These are phyloP conservation scores for Dissoconium aciculare DNA, from an alignment of 2,329 filamentous ascomycete species.

Conservation along the genomic window DNA sequence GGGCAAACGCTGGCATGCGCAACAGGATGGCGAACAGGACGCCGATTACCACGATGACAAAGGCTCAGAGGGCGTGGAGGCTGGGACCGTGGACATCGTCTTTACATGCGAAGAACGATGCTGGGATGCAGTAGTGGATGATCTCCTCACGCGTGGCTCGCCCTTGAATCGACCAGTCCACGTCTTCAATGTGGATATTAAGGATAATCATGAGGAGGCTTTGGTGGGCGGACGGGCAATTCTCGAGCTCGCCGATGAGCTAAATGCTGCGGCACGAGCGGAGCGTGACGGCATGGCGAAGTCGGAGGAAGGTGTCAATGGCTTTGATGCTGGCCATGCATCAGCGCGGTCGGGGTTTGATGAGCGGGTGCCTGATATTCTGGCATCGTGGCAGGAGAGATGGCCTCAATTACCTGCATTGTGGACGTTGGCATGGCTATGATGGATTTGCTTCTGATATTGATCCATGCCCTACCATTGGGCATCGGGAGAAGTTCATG, in stretches of 20 bases:
- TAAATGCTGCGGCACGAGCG: slow-evolving; percentile 67
- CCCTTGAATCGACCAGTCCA: slow-evolving; percentile 87
- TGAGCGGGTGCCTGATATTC: slow-evolving; percentile 78
- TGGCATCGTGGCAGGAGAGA: slow-evolving; percentile 84
- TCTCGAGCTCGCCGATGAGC: slow-evolving; percentile 68
- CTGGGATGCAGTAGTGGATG: slow-evolving; percentile 95
- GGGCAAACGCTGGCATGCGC: slow-evolving; percentile 37
- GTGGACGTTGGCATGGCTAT: slow-evolving; percentile 96
- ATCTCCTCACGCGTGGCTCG: slow-evolving; percentile 70
- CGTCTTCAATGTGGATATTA: slow-evolving; percentile 96
- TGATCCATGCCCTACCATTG: too few relatives aligned
- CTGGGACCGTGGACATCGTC: slow-evolving; percentile 80
- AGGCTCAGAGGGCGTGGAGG: slow-evolving; percentile 68
- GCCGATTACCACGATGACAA: slow-evolving; percentile 48
- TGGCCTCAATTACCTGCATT: slow-evolving; percentile 84
- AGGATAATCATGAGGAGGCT: slow-evolving; percentile 95
- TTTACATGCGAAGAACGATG: slow-evolving; percentile 96
- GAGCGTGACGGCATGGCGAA: slow-evolving; percentile 64
- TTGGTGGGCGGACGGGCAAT: slow-evolving; percentile 81
- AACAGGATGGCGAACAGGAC: slow-evolving; percentile 7
- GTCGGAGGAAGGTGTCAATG: slow-evolving; percentile 32
- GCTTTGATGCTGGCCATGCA: slow-evolving; percentile 57
- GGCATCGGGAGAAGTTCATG: too few relatives aligned
- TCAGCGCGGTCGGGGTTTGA: slow-evolving; percentile 66
- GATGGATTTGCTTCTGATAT: too few relatives aligned